Conservation (phyloP, 2,329 filamentous ascomycete species). For the Penicillium sclerotiorum region DNA sequence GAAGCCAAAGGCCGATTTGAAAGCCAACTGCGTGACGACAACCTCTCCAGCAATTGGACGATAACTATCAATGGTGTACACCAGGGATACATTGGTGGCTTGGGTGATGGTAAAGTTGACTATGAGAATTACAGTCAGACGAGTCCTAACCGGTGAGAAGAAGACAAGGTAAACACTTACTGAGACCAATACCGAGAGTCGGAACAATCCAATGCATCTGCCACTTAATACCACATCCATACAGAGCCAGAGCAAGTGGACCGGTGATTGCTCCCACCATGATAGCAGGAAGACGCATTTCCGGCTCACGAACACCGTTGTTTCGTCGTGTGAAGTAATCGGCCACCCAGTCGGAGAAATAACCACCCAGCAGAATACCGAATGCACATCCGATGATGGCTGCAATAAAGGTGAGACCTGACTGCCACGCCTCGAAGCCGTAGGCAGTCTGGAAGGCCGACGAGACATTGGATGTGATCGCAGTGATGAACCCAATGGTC, state of each 20-base stretch:
- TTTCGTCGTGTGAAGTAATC: conserved; percentile 33
- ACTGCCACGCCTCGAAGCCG: conserved; percentile 35
- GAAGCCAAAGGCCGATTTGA: conserved; percentile 17
- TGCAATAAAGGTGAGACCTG: conserved; percentile 55
- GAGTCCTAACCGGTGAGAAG: not conserved
- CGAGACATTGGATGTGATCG: conserved; percentile 23
- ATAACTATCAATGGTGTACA: conserved; percentile 18
- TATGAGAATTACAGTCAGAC: not conserved
- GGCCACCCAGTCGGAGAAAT: conserved; percentile 37
- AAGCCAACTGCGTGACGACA: conserved; percentile 15
- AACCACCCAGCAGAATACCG: conserved; percentile 56
- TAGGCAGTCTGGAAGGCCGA: conserved; percentile 24
- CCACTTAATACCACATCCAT: conserved; percentile 15
- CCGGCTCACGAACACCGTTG: conserved; percentile 37
- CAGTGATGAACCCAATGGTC: conserved; percentile 32
- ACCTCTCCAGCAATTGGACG: conserved; percentile 17
- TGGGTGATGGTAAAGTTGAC: conserved; percentile 19
- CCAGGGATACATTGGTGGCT: conserved; percentile 16
- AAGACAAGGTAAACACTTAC: conserved; percentile 2
- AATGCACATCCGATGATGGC: conserved; percentile 13
- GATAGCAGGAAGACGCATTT: conserved; percentile 31
- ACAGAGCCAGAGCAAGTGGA: conserved; percentile 13
- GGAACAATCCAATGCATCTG: conserved; percentile 19
- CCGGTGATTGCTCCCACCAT: conserved; percentile 15
- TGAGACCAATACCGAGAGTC: conserved; percentile 14